phyloP scores from a whole-genome alignment of 139 green algal genomes.

The Chlorella sorokiniana region DNA sequence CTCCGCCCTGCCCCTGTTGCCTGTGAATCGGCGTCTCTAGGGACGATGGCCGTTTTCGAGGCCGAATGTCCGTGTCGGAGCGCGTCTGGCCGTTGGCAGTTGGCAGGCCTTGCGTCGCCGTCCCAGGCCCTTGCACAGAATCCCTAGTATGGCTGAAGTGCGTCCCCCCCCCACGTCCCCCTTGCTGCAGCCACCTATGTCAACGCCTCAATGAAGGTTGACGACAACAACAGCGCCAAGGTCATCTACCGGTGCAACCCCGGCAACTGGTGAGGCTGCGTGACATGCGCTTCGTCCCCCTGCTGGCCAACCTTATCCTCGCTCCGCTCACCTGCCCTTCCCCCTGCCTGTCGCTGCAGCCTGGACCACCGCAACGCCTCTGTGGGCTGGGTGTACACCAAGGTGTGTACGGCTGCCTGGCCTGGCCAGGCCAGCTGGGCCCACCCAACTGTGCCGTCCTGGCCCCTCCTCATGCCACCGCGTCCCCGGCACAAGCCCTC shows the following conservation, averaged over 20 bases:
- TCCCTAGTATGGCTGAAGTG: no score
- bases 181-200: slow-evolving; percentile 31
- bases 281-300: background rate
- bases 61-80: no score
- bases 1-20: background rate
- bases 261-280: background rate
- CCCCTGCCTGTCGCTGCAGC: slow-evolving; percentile 7
- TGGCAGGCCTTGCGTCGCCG: background rate
- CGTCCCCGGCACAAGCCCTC: background rate
- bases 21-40: no score
- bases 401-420: no score
- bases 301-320: background rate
- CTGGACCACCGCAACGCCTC: slow-evolving; percentile 34
- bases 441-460: background rate
- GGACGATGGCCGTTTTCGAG: no score
- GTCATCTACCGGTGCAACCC: slow-evolving; percentile 36
- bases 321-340: background rate
- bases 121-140: background rate
- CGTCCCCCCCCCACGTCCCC: background rate
- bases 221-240: slow-evolving; percentile 44
- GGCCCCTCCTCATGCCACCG: no score
- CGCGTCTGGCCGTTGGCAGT: no score
- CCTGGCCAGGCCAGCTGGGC: no score
- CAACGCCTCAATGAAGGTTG: slow-evolving; percentile 26
- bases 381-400: slow-evolving; percentile 35